phyloP scores from a whole-genome alignment of 345 rosid genomes.

The Eucalyptus sp. region DNA sequence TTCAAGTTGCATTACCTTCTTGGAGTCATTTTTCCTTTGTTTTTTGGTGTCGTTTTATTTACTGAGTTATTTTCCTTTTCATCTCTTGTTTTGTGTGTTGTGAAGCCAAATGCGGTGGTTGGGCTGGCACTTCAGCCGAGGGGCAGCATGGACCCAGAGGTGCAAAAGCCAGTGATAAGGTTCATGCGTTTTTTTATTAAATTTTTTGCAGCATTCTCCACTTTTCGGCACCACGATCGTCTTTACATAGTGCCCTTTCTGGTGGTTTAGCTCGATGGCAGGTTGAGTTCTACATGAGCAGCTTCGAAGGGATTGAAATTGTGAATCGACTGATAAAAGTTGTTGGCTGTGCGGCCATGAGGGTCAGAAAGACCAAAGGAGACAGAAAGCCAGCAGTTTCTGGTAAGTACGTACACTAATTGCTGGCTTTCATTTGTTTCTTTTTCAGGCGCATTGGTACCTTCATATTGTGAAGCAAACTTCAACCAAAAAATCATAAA shows the following conservation, averaged over 20 bases:
- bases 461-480: background rate
- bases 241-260: constrained; percentile 13
- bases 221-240: background rate
- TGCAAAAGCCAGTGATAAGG: constrained; percentile 35
- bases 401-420: constrained; percentile 35
- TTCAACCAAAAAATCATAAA: background rate
- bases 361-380: background rate
- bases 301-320: background rate
- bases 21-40: background rate
- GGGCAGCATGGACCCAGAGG: constrained; percentile 11
- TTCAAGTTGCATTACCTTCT: background rate
- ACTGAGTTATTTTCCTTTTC: constrained; percentile 1
- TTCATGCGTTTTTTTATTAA: background rate
- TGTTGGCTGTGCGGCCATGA: background rate
- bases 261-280: constrained; percentile 2
- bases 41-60: background rate
- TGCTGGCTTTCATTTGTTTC: constrained; percentile 47
- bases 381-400: constrained; percentile 46
- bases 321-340: background rate
- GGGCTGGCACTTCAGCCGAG: constrained; percentile 9
- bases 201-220: background rate
- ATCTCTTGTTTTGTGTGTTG: constrained; percentile 4
- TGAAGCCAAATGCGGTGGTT: constrained; percentile 28
- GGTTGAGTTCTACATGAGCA: constrained; percentile 26
- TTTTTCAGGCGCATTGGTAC: constrained; percentile 26